These are phyloP conservation scores for Pseudozyma sp. DNA, from an alignment of 1,284 basidiomycete genomes.

Conservation along the genomic window DNA sequence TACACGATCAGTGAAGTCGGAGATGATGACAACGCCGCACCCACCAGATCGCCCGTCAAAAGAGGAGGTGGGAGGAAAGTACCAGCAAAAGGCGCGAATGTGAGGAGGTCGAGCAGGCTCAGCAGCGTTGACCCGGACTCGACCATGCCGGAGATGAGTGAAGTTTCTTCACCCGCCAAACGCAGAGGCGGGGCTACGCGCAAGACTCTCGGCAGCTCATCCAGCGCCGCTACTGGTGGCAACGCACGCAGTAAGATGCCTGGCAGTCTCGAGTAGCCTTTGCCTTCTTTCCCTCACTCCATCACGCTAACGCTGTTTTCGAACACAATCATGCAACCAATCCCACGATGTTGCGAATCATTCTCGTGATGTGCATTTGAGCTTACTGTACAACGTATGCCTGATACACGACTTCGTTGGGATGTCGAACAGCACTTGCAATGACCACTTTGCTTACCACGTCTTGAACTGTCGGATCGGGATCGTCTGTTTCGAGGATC, in stretches of 20 bases:
- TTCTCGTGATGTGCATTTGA: too few species aligned
- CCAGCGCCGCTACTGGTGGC: neutral
- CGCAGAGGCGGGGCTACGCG: slow-evolving; percentile 5
- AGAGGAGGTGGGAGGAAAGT: slow-evolving; percentile 2
- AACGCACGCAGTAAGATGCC: slow-evolving; percentile 27
- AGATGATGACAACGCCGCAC: slow-evolving; percentile 10
- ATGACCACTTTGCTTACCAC: slow-evolving; percentile 42
- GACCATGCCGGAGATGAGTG: slow-evolving; percentile 6
- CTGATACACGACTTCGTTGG: slow-evolving; percentile 29
- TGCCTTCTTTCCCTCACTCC: neutral
- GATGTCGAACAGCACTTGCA: slow-evolving; percentile 28
- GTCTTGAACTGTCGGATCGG: slow-evolving; percentile 32
- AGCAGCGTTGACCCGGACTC: slow-evolving; percentile 34
- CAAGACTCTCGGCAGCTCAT: neutral
- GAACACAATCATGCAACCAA: too few species aligned
- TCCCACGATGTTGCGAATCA: too few species aligned
- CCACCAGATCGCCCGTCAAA: slow-evolving; percentile 9
- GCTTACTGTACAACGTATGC: slow-evolving; percentile 36
- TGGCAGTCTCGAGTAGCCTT: slow-evolving; percentile 29
- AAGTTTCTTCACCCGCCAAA: slow-evolving; percentile 21
- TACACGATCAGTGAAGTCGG: slow-evolving; percentile 49
- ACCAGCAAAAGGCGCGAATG: neutral
- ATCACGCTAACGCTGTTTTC: neutral
- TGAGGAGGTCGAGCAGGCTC: slow-evolving; percentile 39
- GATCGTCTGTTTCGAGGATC: slow-evolving; percentile 31